These are phyloP conservation scores for Geotrichum citri-aurantii DNA, from an alignment of 1,139 yeast species.

Conservation along the genomic window DNA sequence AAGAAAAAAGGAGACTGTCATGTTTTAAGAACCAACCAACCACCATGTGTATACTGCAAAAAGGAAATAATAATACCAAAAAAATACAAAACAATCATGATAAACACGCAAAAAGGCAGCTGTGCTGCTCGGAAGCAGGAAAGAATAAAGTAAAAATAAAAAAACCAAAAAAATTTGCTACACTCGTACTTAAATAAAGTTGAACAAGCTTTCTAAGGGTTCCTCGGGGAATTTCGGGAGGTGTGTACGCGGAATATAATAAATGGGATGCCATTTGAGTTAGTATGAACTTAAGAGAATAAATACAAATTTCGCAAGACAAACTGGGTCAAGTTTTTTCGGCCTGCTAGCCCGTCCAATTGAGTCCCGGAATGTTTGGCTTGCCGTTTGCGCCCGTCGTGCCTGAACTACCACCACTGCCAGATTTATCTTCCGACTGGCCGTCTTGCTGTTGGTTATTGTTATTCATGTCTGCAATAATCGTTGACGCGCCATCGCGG, in stretches of 20 bases:
- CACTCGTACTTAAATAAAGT: background rate
- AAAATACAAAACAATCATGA: background rate
- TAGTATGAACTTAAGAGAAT: background rate
- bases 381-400: constrained; percentile 1
- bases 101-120: background rate
- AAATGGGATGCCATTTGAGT: background rate
- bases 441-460: background rate
- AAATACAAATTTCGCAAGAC: background rate
- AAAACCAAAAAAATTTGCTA: too few species aligned
- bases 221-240: background rate
- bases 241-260: background rate
- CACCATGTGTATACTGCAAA: background rate
- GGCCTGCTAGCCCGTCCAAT: constrained; percentile 3
- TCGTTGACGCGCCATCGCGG: constrained; percentile 6
- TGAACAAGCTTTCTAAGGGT: background rate
- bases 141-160: too few species aligned
- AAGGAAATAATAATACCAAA: background rate
- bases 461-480: constrained; percentile 9
- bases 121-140: background rate
- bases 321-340: background rate
- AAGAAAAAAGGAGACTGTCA: background rate
- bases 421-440: background rate
- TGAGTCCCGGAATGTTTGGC: constrained; percentile 15
- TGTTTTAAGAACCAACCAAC: background rate
- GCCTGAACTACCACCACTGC: background rate